Evolutionary conservation across 306 rosid genomes (phyloP), one percentile per base, ranked within the genome.

Genomic region (Ormosia semicastrata): DNA sequence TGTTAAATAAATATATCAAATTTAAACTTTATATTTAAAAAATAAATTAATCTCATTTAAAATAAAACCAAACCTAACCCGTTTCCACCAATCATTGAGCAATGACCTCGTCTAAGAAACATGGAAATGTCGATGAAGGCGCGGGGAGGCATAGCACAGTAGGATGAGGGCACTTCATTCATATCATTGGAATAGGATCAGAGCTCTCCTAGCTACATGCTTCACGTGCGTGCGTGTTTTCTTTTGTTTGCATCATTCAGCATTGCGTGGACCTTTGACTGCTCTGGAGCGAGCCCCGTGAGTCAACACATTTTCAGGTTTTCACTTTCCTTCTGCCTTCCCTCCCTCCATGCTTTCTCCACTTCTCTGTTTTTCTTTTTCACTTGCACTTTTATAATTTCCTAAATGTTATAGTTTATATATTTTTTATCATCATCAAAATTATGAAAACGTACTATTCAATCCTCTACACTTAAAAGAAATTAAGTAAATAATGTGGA

Each of bases 251-350:
- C 77, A 44, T 71, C 40, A 41, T 54, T n/a, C 10, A 32, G 4
- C 57, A 37, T 24, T 64, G 24, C 75, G 65, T 57, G 59, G 71
- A 33, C 59, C 77, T 9, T 78, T 85, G 85, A 85, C 88, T 43
- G 66, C 29, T 30, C 60, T 71, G 5, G 52, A 46, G 52, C 54
- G 15, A 12, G 13, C 57, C 82, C 69, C 85, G 82, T 75, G 82
- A 79, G 13, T 1, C 81, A 85, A 85, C 75, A 52, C 36, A 30
- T 17, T 63, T 67, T 77, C 78, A 59, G 81, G 67, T 78, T 74
- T 79, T 74, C 87, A 73, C 88, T 79, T 70, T 85, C 88, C 75
- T 56, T 74, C 84, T 74, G 13, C 56, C 43, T 73, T 64, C 82
- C 67, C 24, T 32, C 5, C 37, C 49, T 56, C 76, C 83, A 72